Evolutionary conservation across 1,284 basidiomycete species (phyloP).

Genomic region (Cutaneotrichosporon arboriforme): DNA sequence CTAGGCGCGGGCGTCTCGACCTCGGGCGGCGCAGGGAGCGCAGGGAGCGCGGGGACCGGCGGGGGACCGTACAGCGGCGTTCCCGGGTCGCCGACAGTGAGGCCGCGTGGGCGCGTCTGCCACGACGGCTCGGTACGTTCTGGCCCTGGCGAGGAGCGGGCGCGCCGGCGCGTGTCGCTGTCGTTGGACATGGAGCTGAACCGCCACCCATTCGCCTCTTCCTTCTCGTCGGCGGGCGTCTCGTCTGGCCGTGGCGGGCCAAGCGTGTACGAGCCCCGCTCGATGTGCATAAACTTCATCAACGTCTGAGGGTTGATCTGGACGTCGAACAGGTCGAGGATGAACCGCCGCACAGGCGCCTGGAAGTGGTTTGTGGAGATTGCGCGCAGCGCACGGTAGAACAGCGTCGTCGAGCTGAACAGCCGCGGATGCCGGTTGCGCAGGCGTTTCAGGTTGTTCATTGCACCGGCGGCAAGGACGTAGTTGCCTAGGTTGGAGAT

Average conservation of each 20-base stretch:
- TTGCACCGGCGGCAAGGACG: slow-evolving; percentile 88
- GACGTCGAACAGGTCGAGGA: slow-evolving; percentile 86
- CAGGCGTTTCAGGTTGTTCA: slow-evolving; percentile 79
- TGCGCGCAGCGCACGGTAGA: slow-evolving; percentile 75
- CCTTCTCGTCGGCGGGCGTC: neutral
- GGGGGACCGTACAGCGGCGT: neutral
- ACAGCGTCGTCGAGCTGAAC: slow-evolving; percentile 70
- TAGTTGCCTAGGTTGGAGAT: slow-evolving; percentile 94
- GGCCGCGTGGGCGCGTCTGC: slow-evolving; percentile 1
- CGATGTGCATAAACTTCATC: slow-evolving; percentile 28
- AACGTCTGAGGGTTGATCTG: slow-evolving; percentile 52
- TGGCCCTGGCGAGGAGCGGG: slow-evolving; percentile 11
- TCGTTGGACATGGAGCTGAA: neutral
- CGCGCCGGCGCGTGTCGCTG: slow-evolving; percentile 9
- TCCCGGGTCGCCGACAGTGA: slow-evolving; percentile 4
- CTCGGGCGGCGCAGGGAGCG: too few species aligned
- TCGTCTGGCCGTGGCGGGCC: slow-evolving; percentile 9
- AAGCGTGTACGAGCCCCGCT: slow-evolving; percentile 12
- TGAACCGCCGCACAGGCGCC: slow-evolving; percentile 80
- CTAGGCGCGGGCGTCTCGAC: too few species aligned
- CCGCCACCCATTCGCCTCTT: neutral
- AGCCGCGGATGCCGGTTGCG: slow-evolving; percentile 62
- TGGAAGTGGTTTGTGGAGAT: slow-evolving; percentile 84
- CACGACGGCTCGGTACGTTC: slow-evolving; percentile 2
- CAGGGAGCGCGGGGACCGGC: neutral